A percentile compares a stretch with the other conserved stretches of the same genome.
These are phyloP conservation scores for Spathaspora gorwiae DNA, from an alignment of 805 yeast genomes.

Conservation along the genomic window DNA sequence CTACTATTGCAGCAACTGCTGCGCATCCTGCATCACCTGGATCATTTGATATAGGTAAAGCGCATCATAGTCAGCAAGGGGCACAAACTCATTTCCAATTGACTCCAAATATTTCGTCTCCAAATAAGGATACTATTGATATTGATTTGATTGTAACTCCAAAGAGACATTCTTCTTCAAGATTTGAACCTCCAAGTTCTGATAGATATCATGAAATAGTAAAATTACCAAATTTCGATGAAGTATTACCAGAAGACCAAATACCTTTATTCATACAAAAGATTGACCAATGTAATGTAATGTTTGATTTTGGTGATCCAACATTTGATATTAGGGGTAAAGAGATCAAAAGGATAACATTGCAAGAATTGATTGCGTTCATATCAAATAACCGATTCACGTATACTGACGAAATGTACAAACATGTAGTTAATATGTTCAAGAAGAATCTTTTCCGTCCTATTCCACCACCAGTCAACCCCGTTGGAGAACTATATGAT, in stretches of 20 bases:
- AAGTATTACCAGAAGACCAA: constrained; percentile 75
- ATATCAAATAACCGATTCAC: constrained; percentile 77
- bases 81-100: constrained; percentile 16
- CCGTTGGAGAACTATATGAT: constrained; percentile 91
- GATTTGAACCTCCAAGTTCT: constrained; percentile 70
- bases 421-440: constrained; percentile 85
- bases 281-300: constrained; percentile 88
- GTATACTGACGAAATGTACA: constrained; percentile 87
- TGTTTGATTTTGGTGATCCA: constrained; percentile 93
- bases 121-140: constrained; percentile 62
- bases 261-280: constrained; percentile 78
- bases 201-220: constrained; percentile 46
- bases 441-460: constrained; percentile 86
- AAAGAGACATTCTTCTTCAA: constrained; percentile 85
- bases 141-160: constrained; percentile 77
- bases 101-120: constrained; percentile 43
- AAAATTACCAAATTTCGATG: constrained; percentile 82
- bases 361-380: constrained; percentile 86
- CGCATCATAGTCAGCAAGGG: constrained; percentile 18
- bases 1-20: constrained; percentile 3
- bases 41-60: constrained; percentile 7
- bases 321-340: constrained; percentile 88
- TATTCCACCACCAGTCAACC: constrained; percentile 97
- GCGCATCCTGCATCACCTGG: constrained; percentile 1
- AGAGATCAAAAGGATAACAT: constrained; percentile 80